Base-by-base conservation (phyloP, 495 filamentous ascomycete genomes). In the Hypoxylon rickii region DNA sequence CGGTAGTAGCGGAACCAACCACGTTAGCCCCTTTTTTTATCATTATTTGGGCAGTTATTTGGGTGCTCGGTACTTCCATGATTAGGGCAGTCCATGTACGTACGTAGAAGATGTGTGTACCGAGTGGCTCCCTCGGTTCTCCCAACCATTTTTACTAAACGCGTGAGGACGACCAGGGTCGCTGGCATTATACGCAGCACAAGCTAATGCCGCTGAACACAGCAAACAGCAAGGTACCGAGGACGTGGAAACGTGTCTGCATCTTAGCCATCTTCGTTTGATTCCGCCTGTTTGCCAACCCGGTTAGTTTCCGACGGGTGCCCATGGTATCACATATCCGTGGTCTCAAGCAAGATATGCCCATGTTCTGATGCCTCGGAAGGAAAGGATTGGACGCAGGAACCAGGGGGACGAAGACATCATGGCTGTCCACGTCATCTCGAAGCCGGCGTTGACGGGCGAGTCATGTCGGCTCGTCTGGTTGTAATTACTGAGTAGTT, bases 391-490 rank as follows among this genome's bases (percentile, higher is more conserved):
- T 32, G 18, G 5, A 61, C 39, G 48, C 49, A 61, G 57, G 50
- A 50, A 61, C 57, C 18, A 40, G 43, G 33, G 39, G 29, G 24
- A 17, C 15, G 31, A 44, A 38, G 50, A 44, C n/a, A n/a, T n/a
- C n/a, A n/a, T n/a, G n/a, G n/a, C n/a, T 61, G 51, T 61, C 44
- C 58, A 61, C 51, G 58, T 61, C 58, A 61, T 38, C 41, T 38
- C 24, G 4, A 51, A 40, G 29, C 29, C 44, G 26, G 20, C 33
- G 22, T 39, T 38, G 8, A 29, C 17, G 13, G 22, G 18, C 57
- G 57, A 55, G 44, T 55, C 57, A 55, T 39, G 51, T 34, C 20
- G 22, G 44, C 32, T 49, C 50, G 44, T 54, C 13, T 38, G 21
- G 22, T 7, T 21, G 31, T 31, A 42, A 52, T 43, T 52, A 48